These are phyloP conservation scores for Trichoderma brevicompactum DNA, from an alignment of 2,329 filamentous ascomycete species.

Conservation along the genomic window DNA sequence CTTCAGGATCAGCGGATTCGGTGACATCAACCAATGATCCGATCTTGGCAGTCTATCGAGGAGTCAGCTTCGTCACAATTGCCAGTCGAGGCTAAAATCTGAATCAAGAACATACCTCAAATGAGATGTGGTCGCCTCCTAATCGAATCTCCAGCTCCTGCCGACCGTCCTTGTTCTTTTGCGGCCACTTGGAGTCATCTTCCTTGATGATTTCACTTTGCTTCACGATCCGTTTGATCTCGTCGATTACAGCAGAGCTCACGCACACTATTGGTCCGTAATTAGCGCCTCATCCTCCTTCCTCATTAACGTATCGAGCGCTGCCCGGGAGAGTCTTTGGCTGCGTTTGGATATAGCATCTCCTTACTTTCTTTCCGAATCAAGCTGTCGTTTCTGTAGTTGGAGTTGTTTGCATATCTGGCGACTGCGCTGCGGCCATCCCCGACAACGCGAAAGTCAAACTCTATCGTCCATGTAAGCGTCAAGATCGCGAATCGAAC, in stretches of 20 bases:
- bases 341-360: neutral
- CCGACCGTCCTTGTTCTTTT: constrained; percentile 98
- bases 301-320: neutral
- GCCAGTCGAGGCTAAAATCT: too few relatives aligned
- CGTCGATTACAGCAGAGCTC: constrained; percentile 84
- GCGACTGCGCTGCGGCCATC: constrained; percentile 93
- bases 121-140: constrained; percentile 95
- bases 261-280: constrained; percentile 76
- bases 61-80: constrained; percentile 8
- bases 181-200: constrained; percentile 97
- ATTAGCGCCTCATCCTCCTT: neutral
- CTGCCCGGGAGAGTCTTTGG: too few relatives aligned
- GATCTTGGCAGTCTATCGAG: constrained; percentile 89
- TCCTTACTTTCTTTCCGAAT: constrained; percentile 98
- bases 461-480: constrained; percentile 64
- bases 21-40: constrained; percentile 96
- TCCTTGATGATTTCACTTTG: constrained; percentile 96
- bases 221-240: constrained; percentile 97
- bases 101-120: constrained; percentile 68
- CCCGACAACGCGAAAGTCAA: constrained; percentile 90
- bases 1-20: constrained; percentile 93
- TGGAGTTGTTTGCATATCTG: constrained; percentile 98
- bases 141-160: constrained; percentile 95
- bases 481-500: neutral
- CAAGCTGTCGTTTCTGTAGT: constrained; percentile 97